Conservation (phyloP, 768 basidiomycete species). For the Suillus clintonianus region DNA sequence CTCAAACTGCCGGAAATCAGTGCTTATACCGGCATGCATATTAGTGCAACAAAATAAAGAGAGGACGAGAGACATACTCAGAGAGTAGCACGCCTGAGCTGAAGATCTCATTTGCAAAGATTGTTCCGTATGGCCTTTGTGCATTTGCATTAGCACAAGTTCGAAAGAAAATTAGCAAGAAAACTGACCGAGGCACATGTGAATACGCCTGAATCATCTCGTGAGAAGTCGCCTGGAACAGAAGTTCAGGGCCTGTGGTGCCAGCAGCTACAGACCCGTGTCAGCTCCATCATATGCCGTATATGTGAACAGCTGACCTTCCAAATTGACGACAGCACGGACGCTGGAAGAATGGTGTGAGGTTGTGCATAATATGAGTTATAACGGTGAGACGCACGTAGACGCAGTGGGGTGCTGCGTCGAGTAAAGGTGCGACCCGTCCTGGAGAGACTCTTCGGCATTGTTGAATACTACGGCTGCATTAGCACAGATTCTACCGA, state of each 20-base stretch:
- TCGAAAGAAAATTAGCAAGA: background rate
- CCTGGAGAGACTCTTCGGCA: conserved; percentile 93
- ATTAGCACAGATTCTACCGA: background rate
- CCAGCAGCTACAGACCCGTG: conserved; percentile 65
- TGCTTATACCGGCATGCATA: conserved; percentile 45
- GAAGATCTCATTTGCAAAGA: conserved; percentile 91
- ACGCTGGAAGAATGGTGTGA: conserved; percentile 49
- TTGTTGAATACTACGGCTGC: conserved; percentile 80
- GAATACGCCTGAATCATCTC: conserved; percentile 94
- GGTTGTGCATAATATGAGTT: conserved; percentile 1
- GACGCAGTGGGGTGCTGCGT: conserved; percentile 79
- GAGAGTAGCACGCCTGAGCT: conserved; percentile 87
- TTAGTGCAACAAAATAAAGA: background rate
- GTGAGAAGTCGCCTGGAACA: conserved; percentile 95
- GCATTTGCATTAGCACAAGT: background rate
- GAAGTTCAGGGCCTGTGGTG: conserved; percentile 79
- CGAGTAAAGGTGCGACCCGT: conserved; percentile 90
- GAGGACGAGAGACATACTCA: conserved; percentile 55
- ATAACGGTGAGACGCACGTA: conserved; percentile 51
- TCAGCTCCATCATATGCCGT: background rate
- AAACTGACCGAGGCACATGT: conserved; percentile 68
- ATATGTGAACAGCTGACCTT: conserved; percentile 51
- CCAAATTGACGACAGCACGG: conserved; percentile 86
- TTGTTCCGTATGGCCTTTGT: conserved; percentile 78
- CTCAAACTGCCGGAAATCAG: conserved; percentile 95